phyloP scores from a whole-genome alignment of 352 stramenopile genomes.

The Paralagenidium karlingii region DNA sequence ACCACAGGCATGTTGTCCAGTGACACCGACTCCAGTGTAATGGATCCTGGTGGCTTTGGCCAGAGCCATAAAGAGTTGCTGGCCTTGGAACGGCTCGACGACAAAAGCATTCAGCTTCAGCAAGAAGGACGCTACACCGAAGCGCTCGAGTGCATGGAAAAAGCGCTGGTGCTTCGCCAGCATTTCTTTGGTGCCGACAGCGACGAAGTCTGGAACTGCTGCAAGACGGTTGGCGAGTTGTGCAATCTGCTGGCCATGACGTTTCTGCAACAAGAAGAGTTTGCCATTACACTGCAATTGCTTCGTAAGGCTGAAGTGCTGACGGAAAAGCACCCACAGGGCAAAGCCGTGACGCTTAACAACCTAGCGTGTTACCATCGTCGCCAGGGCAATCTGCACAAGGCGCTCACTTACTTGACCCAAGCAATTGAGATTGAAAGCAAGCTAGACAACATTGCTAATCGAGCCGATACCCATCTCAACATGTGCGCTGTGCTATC shows the following conservation, averaged over 20 bases:
- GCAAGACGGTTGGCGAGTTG: conserved; percentile 91
- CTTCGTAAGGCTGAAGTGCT: conserved; percentile 93
- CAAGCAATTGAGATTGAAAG: conserved; percentile 88
- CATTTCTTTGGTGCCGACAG: conserved; percentile 89
- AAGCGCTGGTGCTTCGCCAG: conserved; percentile 85
- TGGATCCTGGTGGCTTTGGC: no score
- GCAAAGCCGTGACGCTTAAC: conserved; percentile 87
- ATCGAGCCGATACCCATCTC: conserved; percentile 89
- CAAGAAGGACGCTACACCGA: conserved; percentile 87
- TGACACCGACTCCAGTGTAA: no score
- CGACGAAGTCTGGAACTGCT: conserved; percentile 81
- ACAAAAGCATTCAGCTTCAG: conserved; percentile 84
- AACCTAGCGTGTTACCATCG: conserved; percentile 92
- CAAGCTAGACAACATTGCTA: conserved; percentile 70
- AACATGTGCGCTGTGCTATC: conserved; percentile 93
- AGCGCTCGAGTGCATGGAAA: conserved; percentile 90
- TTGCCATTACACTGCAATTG: conserved; percentile 84
- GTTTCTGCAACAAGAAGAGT: conserved; percentile 91
- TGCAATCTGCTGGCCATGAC: conserved; percentile 93
- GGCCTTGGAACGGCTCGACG: conserved; percentile 81
- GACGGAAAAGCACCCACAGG: conserved; percentile 73
- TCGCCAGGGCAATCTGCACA: conserved; percentile 83
- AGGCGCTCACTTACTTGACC: conserved; percentile 85
- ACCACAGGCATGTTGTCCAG: no score
- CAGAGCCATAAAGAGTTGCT: conserved; percentile 81